phyloP scores from a whole-genome alignment of 805 yeast genomes.

The Debaryomyces hansenii region DNA sequence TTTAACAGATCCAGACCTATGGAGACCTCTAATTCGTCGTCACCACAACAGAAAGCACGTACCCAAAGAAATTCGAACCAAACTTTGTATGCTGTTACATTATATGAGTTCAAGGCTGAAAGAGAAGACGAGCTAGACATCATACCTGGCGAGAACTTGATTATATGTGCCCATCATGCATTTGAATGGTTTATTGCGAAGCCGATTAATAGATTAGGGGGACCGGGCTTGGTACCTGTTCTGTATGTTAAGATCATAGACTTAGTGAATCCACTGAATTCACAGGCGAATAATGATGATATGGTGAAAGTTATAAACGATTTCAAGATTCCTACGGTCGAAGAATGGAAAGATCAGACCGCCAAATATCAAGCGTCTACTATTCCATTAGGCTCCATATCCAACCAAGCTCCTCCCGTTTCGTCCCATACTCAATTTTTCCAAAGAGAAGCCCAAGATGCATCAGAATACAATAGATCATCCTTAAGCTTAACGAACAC shows the following conservation, averaged over 20 bases:
- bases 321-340: slow-evolving; percentile 85
- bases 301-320: slow-evolving; percentile 51
- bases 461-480: slow-evolving; percentile 23
- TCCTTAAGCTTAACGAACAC: slow-evolving; percentile 31
- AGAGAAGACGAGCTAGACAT: slow-evolving; percentile 83
- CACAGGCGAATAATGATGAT: slow-evolving; percentile 46
- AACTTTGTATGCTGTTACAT: slow-evolving; percentile 78
- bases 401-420: slow-evolving; percentile 28
- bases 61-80: slow-evolving; percentile 27
- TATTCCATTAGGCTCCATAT: slow-evolving; percentile 61
- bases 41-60: slow-evolving; percentile 9
- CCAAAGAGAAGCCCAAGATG: slow-evolving; percentile 16
- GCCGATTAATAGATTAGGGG: slow-evolving; percentile 92
- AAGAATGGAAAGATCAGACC: slow-evolving; percentile 90
- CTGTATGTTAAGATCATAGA: slow-evolving; percentile 86
- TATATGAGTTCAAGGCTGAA: slow-evolving; percentile 86
- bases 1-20: slow-evolving; percentile 58
- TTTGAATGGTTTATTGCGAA: slow-evolving; percentile 98
- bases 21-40: slow-evolving; percentile 5
- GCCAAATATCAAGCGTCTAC: slow-evolving; percentile 92
- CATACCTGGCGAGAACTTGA: slow-evolving; percentile 80
- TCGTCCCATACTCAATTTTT: slow-evolving; percentile 41
- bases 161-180: slow-evolving; percentile 94
- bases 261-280: slow-evolving; percentile 42
- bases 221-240: slow-evolving; percentile 95